Percentiles rank a stretch among this genome's conserved stretches.
These are phyloP conservation scores for Trichoderma afroharzianum DNA, from an alignment of 2,329 filamentous ascomycete genomes.

Conservation along the genomic window DNA sequence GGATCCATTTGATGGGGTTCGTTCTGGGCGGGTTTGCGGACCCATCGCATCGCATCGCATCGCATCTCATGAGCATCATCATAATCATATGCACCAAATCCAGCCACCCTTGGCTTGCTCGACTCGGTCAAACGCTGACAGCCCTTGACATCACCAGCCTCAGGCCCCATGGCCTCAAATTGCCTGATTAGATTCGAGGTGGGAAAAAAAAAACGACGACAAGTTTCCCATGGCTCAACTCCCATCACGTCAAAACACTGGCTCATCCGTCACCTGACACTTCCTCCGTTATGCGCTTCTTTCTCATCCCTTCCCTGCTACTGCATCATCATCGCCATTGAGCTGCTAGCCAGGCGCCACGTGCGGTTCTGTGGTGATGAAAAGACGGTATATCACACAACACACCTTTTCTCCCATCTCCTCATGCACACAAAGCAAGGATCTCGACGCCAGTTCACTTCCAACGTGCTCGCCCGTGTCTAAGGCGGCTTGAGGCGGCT, in stretches of 20 bases:
- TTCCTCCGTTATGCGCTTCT: not conserved
- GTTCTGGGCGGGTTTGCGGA: not conserved
- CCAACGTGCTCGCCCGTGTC: not conserved
- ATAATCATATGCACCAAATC: slow-evolving; percentile 8
- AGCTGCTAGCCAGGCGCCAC: not conserved
- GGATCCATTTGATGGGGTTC: not conserved
- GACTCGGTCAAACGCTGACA: not conserved
- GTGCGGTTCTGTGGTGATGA: not conserved
- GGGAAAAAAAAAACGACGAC: not conserved
- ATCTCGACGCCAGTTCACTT: not conserved
- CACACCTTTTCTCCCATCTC: not conserved
- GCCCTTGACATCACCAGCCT: slow-evolving; percentile 1
- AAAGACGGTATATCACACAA: not conserved
- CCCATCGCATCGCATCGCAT: not conserved
- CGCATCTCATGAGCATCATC: not conserved
- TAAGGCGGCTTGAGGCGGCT: not conserved
- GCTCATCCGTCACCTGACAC: slow-evolving; percentile 6
- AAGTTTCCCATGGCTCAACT: not conserved
- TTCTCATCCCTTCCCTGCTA: no score
- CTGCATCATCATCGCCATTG: not conserved
- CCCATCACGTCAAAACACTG: not conserved
- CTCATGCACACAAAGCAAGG: not conserved
- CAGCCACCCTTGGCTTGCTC: not conserved
- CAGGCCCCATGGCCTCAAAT: not conserved
- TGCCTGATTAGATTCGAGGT: not conserved